phyloP scores from a whole-genome alignment of 768 basidiomycete genomes.

The Lepiota venenata region DNA sequence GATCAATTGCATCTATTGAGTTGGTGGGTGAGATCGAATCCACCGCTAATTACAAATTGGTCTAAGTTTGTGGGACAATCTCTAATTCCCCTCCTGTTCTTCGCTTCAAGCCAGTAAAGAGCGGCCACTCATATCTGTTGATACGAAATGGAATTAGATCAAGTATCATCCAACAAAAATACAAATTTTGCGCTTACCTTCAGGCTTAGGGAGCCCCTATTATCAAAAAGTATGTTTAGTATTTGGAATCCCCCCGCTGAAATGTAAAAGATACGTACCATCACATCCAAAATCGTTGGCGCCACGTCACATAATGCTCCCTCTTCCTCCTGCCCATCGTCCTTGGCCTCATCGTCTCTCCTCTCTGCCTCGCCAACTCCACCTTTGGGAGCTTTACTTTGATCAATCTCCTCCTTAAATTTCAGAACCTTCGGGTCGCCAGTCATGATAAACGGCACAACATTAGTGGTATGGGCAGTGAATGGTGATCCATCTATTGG shows the following conservation, averaged over 20 bases:
- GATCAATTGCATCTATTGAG: no score
- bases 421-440: slow-evolving; percentile 54
- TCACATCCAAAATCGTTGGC: slow-evolving; percentile 77
- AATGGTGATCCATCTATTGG: slow-evolving; percentile 80
- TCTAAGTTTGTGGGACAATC: neutral
- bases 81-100: neutral
- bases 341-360: slow-evolving; percentile 41
- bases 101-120: slow-evolving; percentile 40
- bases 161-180: no score
- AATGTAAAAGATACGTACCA: slow-evolving; percentile 35
- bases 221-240: neutral
- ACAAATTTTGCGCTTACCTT: slow-evolving; percentile 19
- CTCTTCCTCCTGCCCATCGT: slow-evolving; percentile 51
- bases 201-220: slow-evolving; percentile 64
- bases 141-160: neutral
- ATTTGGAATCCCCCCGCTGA: neutral
- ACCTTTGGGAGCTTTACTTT: slow-evolving; percentile 44
- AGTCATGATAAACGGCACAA: slow-evolving; percentile 88
- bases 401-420: slow-evolving; percentile 58
- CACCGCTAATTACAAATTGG: no score
- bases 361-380: slow-evolving; percentile 48
- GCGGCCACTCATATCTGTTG: slow-evolving; percentile 55
- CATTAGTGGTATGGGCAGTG: slow-evolving; percentile 89
- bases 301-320: slow-evolving; percentile 90
- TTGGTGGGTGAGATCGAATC: no score